A percentile compares a stretch with the other conserved stretches of the same genome.
Evolutionary conservation across 108 stramenopile genomes (phyloP).

Genomic region (Skeletonema marinoi): DNA sequence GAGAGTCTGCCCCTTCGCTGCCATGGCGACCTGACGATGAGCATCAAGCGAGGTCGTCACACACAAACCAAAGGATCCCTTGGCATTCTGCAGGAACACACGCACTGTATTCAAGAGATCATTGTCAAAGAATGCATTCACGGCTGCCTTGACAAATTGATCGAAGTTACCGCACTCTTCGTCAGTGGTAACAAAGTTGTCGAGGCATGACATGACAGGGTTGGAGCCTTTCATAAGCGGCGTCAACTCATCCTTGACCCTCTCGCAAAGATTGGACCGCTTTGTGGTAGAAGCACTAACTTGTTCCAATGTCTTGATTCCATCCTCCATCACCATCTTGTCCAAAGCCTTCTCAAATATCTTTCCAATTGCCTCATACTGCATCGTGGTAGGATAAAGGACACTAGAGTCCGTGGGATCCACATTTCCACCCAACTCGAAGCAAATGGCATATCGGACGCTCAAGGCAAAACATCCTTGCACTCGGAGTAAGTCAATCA

Average conservation of each 20-base stretch:
- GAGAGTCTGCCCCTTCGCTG: constrained; percentile 71
- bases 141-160: constrained; percentile 21
- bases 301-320: constrained; percentile 12
- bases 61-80: constrained; percentile 70
- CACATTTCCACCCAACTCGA: constrained; percentile 19
- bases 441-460: constrained; percentile 56
- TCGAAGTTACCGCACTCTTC: constrained; percentile 8
- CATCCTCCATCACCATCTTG: constrained; percentile 7
- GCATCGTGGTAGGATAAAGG: constrained; percentile 39
- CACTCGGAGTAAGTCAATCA: constrained; percentile 62
- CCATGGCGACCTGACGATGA: constrained; percentile 65
- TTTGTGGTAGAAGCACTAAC: background rate
- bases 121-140: constrained; percentile 73
- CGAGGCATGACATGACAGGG: background rate
- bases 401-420: background rate
- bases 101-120: constrained; percentile 56
- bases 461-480: constrained; percentile 66
- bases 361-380: constrained; percentile 52
- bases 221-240: background rate
- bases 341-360: constrained; percentile 58
- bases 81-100: constrained; percentile 61
- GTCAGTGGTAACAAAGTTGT: constrained; percentile 7
- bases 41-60: constrained; percentile 68
- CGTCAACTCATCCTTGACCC: background rate
- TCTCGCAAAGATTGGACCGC: background rate